Evolutionary conservation across 1,284 basidiomycete genomes (phyloP).

Genomic region (Mycosarcoma mackinlayi): DNA sequence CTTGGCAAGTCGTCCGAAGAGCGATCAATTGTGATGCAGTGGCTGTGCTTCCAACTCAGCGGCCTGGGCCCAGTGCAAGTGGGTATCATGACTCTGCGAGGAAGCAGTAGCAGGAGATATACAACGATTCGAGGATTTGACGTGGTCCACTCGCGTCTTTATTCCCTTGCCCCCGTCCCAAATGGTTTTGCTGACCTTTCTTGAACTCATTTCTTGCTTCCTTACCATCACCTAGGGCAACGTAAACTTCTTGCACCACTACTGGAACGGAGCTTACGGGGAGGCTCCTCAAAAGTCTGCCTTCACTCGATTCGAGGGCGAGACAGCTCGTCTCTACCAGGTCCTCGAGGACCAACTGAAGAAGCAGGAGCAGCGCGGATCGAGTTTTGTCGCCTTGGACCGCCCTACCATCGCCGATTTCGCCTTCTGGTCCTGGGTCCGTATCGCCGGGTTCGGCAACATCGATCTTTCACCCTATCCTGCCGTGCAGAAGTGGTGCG

Average conservation of each 20-base stretch:
- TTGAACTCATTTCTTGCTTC: neutral
- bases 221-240: slow-evolving; percentile 29
- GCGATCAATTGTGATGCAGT: slow-evolving; percentile 48
- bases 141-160: too few species aligned
- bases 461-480: slow-evolving; percentile 56
- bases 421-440: slow-evolving; percentile 55
- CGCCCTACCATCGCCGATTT: slow-evolving; percentile 62
- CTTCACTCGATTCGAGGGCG: slow-evolving; percentile 56
- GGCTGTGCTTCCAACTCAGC: slow-evolving; percentile 54
- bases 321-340: slow-evolving; percentile 57
- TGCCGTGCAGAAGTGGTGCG: slow-evolving; percentile 50
- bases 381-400: slow-evolving; percentile 55
- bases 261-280: slow-evolving; percentile 38
- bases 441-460: slow-evolving; percentile 51
- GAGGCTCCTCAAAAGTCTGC: slow-evolving; percentile 50
- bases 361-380: slow-evolving; percentile 47
- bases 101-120: too few species aligned
- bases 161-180: too few species aligned
- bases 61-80: slow-evolving; percentile 54
- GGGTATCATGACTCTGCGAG: too few species aligned
- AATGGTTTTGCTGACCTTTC: neutral
- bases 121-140: too few species aligned
- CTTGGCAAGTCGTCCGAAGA: slow-evolving; percentile 51
- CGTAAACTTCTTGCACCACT: slow-evolving; percentile 36
- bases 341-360: slow-evolving; percentile 56